These are phyloP conservation scores for Hericium erinaceus DNA, from an alignment of 768 basidiomycete species.

Conservation along the genomic window DNA sequence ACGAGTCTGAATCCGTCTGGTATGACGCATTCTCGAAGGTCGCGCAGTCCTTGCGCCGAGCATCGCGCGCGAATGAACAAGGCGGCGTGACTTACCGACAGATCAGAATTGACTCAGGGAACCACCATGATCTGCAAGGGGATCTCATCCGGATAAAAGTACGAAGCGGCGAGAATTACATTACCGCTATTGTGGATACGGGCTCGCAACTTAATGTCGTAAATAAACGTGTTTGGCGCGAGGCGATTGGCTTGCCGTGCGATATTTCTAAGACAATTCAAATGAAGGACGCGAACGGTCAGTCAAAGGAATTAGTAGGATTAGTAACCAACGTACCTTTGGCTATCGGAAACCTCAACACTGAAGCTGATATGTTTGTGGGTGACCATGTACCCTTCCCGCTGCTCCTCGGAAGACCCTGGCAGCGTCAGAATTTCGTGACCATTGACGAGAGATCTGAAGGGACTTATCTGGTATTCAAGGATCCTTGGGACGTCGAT, in stretches of 20 bases:
- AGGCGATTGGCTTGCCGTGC: background rate
- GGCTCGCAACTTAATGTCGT: background rate
- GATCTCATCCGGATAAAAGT: background rate
- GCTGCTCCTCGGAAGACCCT: constrained; percentile 16
- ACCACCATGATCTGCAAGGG: background rate
- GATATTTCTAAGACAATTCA: background rate
- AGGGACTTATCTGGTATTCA: constrained; percentile 11
- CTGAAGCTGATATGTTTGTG: constrained; percentile 16
- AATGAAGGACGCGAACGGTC: constrained; percentile 24
- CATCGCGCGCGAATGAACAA: background rate
- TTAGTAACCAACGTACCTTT: constrained; percentile 16
- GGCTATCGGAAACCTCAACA: constrained; percentile 15
- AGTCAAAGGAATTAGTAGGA: constrained; percentile 14
- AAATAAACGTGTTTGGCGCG: background rate
- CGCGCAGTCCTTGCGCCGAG: background rate
- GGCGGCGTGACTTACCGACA: background rate
- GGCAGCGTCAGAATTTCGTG: constrained; percentile 17
- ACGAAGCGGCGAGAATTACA: background rate
- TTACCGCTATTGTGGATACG: background rate
- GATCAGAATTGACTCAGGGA: background rate
- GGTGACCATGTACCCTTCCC: constrained; percentile 13
- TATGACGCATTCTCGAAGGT: background rate
- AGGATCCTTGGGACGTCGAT: background rate
- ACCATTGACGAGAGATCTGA: constrained; percentile 15
- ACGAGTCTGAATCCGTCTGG: background rate